Base-by-base conservation (phyloP, 805 yeast genomes). In the Ogataea methylovora region DNA sequence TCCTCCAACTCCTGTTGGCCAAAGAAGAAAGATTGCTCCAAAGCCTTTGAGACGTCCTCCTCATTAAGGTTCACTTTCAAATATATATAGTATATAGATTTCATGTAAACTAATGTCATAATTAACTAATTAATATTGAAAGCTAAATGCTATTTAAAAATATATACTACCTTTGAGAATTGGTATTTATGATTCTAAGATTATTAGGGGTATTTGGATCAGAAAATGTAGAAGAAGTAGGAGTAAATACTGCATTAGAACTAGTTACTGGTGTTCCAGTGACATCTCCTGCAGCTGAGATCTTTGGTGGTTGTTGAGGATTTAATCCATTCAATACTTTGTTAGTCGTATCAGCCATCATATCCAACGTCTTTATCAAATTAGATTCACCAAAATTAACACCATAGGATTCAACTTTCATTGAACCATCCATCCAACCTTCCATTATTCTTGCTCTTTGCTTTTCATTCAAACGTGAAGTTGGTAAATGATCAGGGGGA, bases 371-470 rank as follows among this genome's bases (percentile, higher is more conserved):
- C 43, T 75, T 72, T 22, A 76, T 70, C 61, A 77, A 69, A 35
- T 75, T 66, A 30, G 64, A 66, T 42, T 83, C 90, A 16, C 94
- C 94, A 41, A 71, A 71, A 48, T 79, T 79, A 5, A 80, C 52
- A 8, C 79, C 79, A 49, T 61, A 73, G 23, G 66, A 65, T 3
- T 60, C 65, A n/a, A 53, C 53, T 4, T 44, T 44, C 35, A 81
- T 49, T 33, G 61, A 63, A 27, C 73, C 69, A 18, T 61, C 57
- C 22, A 78, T 59, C 76, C 84, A 83, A 18, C 55, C 51, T 25
- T 63, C 56, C 41, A 88, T 64, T 15, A 85, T 70, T 34, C 73
- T 67, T 2, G 81, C 79, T 36, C 97, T 66, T 59, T 86, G 95
- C 42, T 79, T 79, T 27, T 79, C 75, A 2, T 81, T 86, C 39